Conservation (phyloP, 768 basidiomycete species). For the Cyclocybe cylindracea region DNA sequence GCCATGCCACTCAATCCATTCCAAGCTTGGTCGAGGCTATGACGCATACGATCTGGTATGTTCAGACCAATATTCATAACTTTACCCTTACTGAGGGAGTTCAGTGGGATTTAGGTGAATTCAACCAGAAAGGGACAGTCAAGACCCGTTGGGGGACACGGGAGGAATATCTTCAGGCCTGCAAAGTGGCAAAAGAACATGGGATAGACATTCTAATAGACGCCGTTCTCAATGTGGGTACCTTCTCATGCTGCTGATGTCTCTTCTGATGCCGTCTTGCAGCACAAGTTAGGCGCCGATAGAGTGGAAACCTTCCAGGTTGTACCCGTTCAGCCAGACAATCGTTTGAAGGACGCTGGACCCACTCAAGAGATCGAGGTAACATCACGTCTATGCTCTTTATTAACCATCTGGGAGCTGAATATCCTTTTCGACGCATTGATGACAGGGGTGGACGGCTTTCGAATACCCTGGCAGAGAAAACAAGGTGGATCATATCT, state of each 20-base stretch:
- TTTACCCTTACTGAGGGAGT: too few relatives aligned
- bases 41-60: slow-evolving; percentile 84
- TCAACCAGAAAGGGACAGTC: slow-evolving; percentile 70
- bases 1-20: slow-evolving; percentile 1
- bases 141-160: slow-evolving; percentile 88
- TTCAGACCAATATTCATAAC: not conserved
- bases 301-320: slow-evolving; percentile 67
- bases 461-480: slow-evolving; percentile 83
- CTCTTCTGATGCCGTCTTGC: not conserved
- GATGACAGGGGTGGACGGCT: slow-evolving; percentile 74
- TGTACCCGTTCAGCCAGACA: slow-evolving; percentile 66
- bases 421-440: slow-evolving; percentile 2
- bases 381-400: slow-evolving; percentile 9
- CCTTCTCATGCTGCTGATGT: not conserved
- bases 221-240: slow-evolving; percentile 81
- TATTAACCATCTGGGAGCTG: not conserved
- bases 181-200: slow-evolving; percentile 62
- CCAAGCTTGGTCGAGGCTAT: slow-evolving; percentile 73
- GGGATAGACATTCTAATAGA: slow-evolving; percentile 82
- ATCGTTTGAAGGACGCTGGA: slow-evolving; percentile 64
- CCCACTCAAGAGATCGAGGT: slow-evolving; percentile 70
- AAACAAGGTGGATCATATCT: slow-evolving; percentile 52
- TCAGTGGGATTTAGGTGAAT: slow-evolving; percentile 89
- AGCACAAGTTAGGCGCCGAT: slow-evolving; percentile 90
- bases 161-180: slow-evolving; percentile 73